Base-by-base conservation (phyloP, 1,284 basidiomycete species). In the Ceratobasidium sp. region DNA sequence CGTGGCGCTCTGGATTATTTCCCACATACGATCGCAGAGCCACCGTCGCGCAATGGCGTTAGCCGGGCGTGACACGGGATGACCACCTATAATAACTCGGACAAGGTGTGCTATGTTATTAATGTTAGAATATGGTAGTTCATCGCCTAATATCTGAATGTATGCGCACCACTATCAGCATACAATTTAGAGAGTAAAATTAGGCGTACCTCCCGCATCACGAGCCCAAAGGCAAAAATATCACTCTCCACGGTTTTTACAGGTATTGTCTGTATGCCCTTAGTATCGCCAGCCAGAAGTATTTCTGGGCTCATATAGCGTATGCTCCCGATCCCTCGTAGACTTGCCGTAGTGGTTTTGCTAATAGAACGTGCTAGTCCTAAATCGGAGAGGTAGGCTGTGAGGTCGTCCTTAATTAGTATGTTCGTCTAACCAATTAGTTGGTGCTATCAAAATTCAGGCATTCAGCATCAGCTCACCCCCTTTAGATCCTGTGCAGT, bases 221-320 rank as follows among this genome's bases (percentile, higher is more conserved):
- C 64, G 18, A 69, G 39, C 3, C 64, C 64, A 55, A 69, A 69
- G 23, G 64, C 64, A 43, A 57, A 69, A 9, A 69, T 26, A 45
- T 69, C 64, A 32, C 64, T 69, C 26, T 69, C 52, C 32, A 69
- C 14, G n/a, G 64, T 69, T 57, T 69, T 69, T 12, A 69, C 46
- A 6, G 64, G 64, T 32, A 36, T 45, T 9, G 16, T 55, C 14
- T 41, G 52, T 6, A 46, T 23, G 16, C 62, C 62, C 14, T 34
- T 26, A n/a, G 34, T 39, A 26, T 69, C 64, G 36, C 53, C 36
- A 21, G 52, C 57, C 10, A 69, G 28, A 14, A 69, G 39, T 6
- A 69, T 69, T 45, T 69, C 64, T 3, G 64, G 62, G 52, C 64
- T 69, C 64, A 69, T 69, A 28, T 69, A 69, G 41, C 64, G 64